Evolutionary conservation across 2,329 filamentous ascomycete species (phyloP).

Genomic region (Ambrosiella cleistominuta): DNA sequence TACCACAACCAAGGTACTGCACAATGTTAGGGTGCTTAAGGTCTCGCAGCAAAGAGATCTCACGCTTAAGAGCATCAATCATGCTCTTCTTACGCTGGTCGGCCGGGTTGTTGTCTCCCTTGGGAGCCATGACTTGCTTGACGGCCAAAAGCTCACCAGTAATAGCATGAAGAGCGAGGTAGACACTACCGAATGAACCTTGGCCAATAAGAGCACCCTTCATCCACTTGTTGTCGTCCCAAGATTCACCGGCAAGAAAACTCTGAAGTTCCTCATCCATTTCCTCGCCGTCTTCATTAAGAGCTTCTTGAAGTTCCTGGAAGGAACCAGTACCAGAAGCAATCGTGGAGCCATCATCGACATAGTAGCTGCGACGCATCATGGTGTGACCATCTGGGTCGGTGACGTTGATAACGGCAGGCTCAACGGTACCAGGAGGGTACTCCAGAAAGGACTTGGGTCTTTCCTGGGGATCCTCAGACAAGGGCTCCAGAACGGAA

Average conservation of each 20-base stretch:
- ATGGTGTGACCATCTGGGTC: conserved; percentile 57
- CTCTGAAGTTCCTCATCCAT: conserved; percentile 75
- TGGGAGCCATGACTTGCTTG: conserved; percentile 89
- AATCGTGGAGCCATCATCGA: conserved; percentile 37
- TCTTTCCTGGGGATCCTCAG: conserved; percentile 82
- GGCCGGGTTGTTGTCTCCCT: conserved; percentile 58
- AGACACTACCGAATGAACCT: conserved; percentile 91
- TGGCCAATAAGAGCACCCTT: conserved; percentile 94
- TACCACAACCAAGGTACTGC: conserved; percentile 90
- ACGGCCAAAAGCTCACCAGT: conserved; percentile 96
- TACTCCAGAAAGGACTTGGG: conserved; percentile 84
- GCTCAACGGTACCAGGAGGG: conserved; percentile 57
- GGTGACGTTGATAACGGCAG: conserved; percentile 47
- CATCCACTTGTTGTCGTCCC: conserved; percentile 98
- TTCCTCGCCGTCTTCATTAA: conserved; percentile 83
- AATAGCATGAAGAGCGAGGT: conserved; percentile 82
- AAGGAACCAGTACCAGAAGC: conserved; percentile 51
- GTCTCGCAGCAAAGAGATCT: conserved; percentile 85
- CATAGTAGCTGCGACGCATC: conserved; percentile 55
- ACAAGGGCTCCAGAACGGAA: conserved; percentile 72
- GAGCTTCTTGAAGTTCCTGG: conserved; percentile 67
- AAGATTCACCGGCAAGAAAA: conserved; percentile 81
- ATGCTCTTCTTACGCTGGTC: conserved; percentile 93
- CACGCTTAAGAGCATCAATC: conserved; percentile 92
- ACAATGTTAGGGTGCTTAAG: conserved; percentile 95